Base-by-base conservation (phyloP, 2,329 filamentous ascomycete species). In the Fonsecaea multimorphosa region DNA sequence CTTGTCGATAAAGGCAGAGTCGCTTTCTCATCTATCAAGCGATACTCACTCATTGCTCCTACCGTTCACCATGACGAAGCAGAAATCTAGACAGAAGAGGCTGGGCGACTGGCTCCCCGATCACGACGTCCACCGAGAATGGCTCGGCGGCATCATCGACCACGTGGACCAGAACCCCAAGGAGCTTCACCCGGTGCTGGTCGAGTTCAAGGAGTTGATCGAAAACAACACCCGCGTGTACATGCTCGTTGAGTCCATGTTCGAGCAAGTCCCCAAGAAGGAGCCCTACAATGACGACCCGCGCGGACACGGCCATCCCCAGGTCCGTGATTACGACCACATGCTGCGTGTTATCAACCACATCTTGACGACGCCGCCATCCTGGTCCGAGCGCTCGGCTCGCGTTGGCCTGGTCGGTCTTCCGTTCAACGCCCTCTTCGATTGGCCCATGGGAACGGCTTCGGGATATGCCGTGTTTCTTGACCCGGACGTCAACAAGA, bases 241-340 rank as follows among this genome's bases (percentile, higher is more conserved):
- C 78, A 87, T 91, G 82, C 86, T 88, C 74, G 86, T 90, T 73
- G 79, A 80, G 27, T 80, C 84, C 68, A 91, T 91, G 89, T 91
- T 89, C 76, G 80, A 85, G 32, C 86, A 91, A 76, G 80, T 91
- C 22, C 89, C 89, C 0, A 73, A 75, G 34, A 87, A 86, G 75
- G 78, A 82, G 19, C 85, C 85, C 0, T 91, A 91, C 76, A 74
- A 76, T 65, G 80, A 79, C 6, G 88, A 91, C 66, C 87, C 88
- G 0, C 65, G 53, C 29, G 65, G 65, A 3, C 86, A 84, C 0
- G 88, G 88, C 1, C 80, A 82, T 60, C 82, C 79, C 36, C 87
- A 90, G 76, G 85, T 92, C 63, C 84, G 86, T 8, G 84, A 90
- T 76, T 90, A 89, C 71, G 64, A 83, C 5, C 87, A 91, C 70